Percentiles rank a stretch among this genome's conserved stretches.
Conservation (phyloP, 2,329 filamentous ascomycete genomes). For the Cladosporium austrohemisphaericum region DNA sequence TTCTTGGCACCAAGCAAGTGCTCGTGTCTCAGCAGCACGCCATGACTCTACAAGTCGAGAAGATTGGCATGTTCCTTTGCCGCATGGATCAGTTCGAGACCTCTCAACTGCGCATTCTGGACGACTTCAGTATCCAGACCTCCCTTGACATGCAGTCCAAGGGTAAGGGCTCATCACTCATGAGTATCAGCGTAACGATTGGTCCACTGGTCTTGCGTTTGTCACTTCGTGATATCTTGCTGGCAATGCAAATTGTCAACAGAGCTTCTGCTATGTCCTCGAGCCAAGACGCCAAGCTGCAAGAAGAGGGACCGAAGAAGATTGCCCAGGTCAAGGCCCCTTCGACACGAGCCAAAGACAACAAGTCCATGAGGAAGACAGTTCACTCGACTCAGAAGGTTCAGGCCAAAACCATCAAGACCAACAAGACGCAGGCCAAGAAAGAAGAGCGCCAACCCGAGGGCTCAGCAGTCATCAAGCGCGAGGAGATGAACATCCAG, state of each 20-base stretch:
- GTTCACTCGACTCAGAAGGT: constrained; percentile 45
- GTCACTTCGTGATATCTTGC: constrained; percentile 88
- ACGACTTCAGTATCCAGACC: constrained; percentile 90
- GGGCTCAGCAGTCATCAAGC: constrained; percentile 56
- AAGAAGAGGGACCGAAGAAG: constrained; percentile 56
- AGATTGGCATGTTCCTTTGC: constrained; percentile 97
- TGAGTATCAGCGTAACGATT: constrained; percentile 79
- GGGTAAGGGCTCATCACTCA: constrained; percentile 58
- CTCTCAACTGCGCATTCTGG: constrained; percentile 82
- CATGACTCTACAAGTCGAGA: constrained; percentile 84
- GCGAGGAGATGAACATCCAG: constrained; percentile 79
- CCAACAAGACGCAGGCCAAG: constrained; percentile 50
- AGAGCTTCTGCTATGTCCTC: constrained; percentile 82
- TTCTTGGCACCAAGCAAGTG: constrained; percentile 89
- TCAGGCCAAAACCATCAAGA: constrained; percentile 45
- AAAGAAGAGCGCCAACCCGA: constrained; percentile 39
- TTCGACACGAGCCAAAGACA: constrained; percentile 37
- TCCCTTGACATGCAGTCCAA: constrained; percentile 73
- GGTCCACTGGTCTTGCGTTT: constrained; percentile 88
- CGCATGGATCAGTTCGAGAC: constrained; percentile 98
- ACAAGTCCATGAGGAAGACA: constrained; percentile 45
- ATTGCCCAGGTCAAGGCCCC: constrained; percentile 47
- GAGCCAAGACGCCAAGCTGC: constrained; percentile 40
- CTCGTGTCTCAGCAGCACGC: constrained; percentile 91
- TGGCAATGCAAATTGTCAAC: constrained; percentile 87